These are phyloP conservation scores for Lactarius hatsudake DNA, from an alignment of 768 basidiomycete genomes.

Conservation along the genomic window DNA sequence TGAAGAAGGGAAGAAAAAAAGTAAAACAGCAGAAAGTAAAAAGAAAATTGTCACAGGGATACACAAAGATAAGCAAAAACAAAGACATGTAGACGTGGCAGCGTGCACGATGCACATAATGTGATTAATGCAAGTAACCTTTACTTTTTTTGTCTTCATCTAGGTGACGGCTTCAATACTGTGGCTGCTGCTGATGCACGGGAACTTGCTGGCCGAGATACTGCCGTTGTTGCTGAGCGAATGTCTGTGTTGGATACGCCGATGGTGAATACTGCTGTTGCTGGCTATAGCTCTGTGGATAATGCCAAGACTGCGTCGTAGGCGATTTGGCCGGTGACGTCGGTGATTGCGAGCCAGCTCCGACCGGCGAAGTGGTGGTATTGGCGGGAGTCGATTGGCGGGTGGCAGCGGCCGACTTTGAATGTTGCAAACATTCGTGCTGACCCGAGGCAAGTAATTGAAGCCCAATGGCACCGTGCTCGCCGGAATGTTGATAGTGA, in stretches of 20 bases:
- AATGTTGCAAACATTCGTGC: constrained; percentile 51
- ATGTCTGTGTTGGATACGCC: constrained; percentile 11
- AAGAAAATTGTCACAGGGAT: not conserved
- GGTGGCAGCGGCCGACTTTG: constrained; percentile 22
- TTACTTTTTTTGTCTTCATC: constrained; percentile 13
- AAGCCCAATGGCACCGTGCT: constrained; percentile 89
- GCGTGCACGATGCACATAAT: not conserved
- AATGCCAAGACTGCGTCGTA: constrained; percentile 16
- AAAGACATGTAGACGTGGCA: not conserved
- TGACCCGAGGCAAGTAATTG: constrained; percentile 76
- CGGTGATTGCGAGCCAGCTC: not conserved
- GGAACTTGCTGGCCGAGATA: constrained; percentile 20
- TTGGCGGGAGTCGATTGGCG: constrained; percentile 24
- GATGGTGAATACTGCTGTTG: constrained; percentile 23
- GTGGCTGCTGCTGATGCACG: constrained; percentile 22
- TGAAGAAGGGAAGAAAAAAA: not conserved
- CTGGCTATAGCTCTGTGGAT: constrained; percentile 7
- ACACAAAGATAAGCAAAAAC: not conserved
- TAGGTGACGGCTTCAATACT: constrained; percentile 6
- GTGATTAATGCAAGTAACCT: constrained; percentile 12
- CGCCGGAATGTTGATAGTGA: constrained; percentile 95
- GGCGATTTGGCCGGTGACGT: constrained; percentile 8
- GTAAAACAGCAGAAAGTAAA: not conserved
- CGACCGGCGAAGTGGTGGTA: not conserved
- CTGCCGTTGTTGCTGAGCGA: constrained; percentile 17